phyloP scores from a whole-genome alignment of 2,329 filamentous ascomycete genomes.

The Colletotrichum noveboracense region DNA sequence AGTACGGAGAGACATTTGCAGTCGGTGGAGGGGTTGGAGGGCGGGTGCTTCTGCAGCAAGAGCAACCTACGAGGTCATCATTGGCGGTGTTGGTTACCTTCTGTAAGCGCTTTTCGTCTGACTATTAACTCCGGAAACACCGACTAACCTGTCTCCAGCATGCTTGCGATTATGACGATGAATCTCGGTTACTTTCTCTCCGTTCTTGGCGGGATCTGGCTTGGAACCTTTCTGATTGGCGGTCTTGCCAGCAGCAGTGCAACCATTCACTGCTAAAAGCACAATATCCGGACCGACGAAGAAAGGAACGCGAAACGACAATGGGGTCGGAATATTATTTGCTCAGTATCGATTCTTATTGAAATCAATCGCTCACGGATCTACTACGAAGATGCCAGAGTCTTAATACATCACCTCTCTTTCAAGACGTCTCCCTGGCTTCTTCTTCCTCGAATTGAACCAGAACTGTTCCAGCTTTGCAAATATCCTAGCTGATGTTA shows the following conservation, averaged over 20 bases:
- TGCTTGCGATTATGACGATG: slow-evolving; percentile 91
- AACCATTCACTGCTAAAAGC: background rate
- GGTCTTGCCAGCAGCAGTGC: background rate
- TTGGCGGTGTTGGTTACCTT: slow-evolving; percentile 79
- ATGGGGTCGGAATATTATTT: background rate
- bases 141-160: slow-evolving; percentile 54
- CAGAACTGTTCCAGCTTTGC: slow-evolving; percentile 76
- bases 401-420: background rate
- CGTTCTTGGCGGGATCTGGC: slow-evolving; percentile 76
- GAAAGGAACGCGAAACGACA: background rate
- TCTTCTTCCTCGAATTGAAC: slow-evolving; percentile 70
- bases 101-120: slow-evolving; percentile 66
- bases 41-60: slow-evolving; percentile 14
- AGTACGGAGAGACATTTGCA: background rate
- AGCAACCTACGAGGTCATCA: slow-evolving; percentile 41
- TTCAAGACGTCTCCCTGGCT: slow-evolving; percentile 4
- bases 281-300: background rate
- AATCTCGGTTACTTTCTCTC: slow-evolving; percentile 87
- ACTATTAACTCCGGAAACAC: background rate
- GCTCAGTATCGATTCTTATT: background rate
- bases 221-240: slow-evolving; percentile 59
- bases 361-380: background rate
- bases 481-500: slow-evolving; percentile 65
- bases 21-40: slow-evolving; percentile 20
- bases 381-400: background rate